Evolutionary conservation across 1,284 basidiomycete genomes (phyloP).

Genomic region (Ustilago tritici): DNA sequence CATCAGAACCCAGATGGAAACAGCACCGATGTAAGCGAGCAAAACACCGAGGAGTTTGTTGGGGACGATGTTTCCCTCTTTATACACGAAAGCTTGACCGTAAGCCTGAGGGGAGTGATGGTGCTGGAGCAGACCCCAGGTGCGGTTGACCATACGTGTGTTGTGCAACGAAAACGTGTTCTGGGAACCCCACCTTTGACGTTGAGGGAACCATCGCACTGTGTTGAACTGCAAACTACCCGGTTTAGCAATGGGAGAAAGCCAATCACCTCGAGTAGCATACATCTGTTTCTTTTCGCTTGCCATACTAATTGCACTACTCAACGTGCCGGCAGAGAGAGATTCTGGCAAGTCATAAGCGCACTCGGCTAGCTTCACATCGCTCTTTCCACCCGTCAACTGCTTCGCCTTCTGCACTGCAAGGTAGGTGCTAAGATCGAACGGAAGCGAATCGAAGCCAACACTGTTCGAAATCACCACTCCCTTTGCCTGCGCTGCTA

Average conservation of each 20-base stretch:
- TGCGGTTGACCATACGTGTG: slow-evolving; percentile 79
- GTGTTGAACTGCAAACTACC: slow-evolving; percentile 72
- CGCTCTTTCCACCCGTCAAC: slow-evolving; percentile 67
- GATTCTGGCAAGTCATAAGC: slow-evolving; percentile 73
- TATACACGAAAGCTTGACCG: slow-evolving; percentile 77
- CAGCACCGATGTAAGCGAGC: slow-evolving; percentile 70
- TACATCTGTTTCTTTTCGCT: slow-evolving; percentile 34
- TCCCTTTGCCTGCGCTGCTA: slow-evolving; percentile 76
- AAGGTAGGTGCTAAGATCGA: slow-evolving; percentile 76
- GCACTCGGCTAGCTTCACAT: slow-evolving; percentile 47
- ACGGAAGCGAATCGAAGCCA: slow-evolving; percentile 77
- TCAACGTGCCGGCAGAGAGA: slow-evolving; percentile 80
- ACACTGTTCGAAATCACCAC: slow-evolving; percentile 79
- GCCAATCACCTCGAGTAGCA: slow-evolving; percentile 30
- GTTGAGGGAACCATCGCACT: slow-evolving; percentile 72
- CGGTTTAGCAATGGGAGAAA: slow-evolving; percentile 48
- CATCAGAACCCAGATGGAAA: slow-evolving; percentile 62
- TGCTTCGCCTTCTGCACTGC: slow-evolving; percentile 73
- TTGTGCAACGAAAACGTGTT: slow-evolving; percentile 78
- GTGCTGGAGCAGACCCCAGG: slow-evolving; percentile 78
- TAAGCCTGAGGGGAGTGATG: slow-evolving; percentile 51
- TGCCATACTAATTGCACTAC: slow-evolving; percentile 73
- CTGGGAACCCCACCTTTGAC: slow-evolving; percentile 74
- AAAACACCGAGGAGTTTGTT: slow-evolving; percentile 72
- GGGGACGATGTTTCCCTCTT: slow-evolving; percentile 76